Evolutionary conservation across 2,329 filamentous ascomycete species (phyloP).

Genomic region (Aspergillus transmontanensis): DNA sequence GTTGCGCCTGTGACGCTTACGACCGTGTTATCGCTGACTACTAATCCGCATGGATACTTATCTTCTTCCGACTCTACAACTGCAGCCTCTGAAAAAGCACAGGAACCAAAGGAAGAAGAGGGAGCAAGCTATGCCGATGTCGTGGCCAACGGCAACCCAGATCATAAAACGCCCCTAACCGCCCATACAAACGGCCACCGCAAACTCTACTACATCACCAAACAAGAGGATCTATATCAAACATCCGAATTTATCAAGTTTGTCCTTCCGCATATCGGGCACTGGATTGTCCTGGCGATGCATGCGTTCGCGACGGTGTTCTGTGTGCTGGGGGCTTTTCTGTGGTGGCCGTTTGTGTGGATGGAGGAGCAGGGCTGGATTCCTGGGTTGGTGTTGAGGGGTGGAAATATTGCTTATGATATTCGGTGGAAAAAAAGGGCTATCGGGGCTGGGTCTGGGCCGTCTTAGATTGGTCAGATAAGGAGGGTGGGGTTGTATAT

Average conservation of each 20-base stretch:
- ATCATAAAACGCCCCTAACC: not conserved
- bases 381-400: constrained; percentile 22
- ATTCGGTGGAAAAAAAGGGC: constrained; percentile 14
- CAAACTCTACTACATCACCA: constrained; percentile 68
- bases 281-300: constrained; percentile 60
- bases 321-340: constrained; percentile 62
- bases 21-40: constrained; percentile 65
- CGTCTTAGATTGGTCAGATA: not conserved
- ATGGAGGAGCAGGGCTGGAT: constrained; percentile 47
- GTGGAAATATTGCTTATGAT: constrained; percentile 29
- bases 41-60: constrained; percentile 34
- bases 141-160: not conserved
- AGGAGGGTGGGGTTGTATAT: not conserved
- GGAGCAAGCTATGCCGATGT: not conserved
- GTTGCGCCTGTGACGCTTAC: constrained; percentile 67
- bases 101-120: constrained; percentile 7
- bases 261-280: constrained; percentile 62
- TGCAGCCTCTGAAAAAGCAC: constrained; percentile 16
- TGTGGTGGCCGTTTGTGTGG: constrained; percentile 55
- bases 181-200: constrained; percentile 20
- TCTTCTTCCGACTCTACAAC: not conserved
- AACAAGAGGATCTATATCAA: constrained; percentile 83
- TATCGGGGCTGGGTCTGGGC: not conserved
- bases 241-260: constrained; percentile 75
- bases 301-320: constrained; percentile 67